A percentile compares a stretch with the other conserved stretches of the same genome.
These are phyloP conservation scores for Rhizopus stolonifer DNA, from an alignment of 371 early-diverging fungal species.

Conservation along the genomic window DNA sequence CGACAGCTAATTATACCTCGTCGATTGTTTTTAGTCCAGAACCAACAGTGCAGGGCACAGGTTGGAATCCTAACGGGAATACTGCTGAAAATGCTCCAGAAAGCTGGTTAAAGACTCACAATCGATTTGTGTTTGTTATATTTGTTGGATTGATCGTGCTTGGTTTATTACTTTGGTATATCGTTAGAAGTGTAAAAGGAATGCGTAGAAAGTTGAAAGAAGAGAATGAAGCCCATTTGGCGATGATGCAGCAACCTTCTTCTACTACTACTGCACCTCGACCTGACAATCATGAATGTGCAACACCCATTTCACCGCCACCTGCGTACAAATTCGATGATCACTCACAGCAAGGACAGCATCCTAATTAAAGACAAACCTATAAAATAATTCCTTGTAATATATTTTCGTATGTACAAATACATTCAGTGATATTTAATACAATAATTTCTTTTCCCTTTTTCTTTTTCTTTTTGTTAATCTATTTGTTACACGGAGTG, in stretches of 20 bases:
- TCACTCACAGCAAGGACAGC: background rate
- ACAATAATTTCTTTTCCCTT: too few species aligned
- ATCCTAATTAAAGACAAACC: background rate
- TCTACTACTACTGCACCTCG: background rate
- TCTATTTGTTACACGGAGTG: too few species aligned
- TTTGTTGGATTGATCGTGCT: conserved; percentile 17
- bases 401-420: conserved; percentile 2
- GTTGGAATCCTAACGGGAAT: conserved; percentile 19
- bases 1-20: background rate
- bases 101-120: conserved; percentile 31
- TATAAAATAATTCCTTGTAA: background rate
- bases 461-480: too few species aligned
- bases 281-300: conserved; percentile 13
- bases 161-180: conserved; percentile 27
- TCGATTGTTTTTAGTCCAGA: conserved; percentile 3
- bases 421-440: background rate
- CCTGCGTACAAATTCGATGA: conserved; percentile 18
- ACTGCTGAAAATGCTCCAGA: conserved; percentile 4
- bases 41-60: conserved; percentile 27
- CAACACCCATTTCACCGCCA: conserved; percentile 10
- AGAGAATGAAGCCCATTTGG: conserved; percentile 27
- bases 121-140: conserved; percentile 34
- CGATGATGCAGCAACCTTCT: conserved; percentile 27
- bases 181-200: conserved; percentile 24
- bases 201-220: conserved; percentile 31